phyloP scores from a whole-genome alignment of 1,284 basidiomycete species.

The Ustilago trichophora region DNA sequence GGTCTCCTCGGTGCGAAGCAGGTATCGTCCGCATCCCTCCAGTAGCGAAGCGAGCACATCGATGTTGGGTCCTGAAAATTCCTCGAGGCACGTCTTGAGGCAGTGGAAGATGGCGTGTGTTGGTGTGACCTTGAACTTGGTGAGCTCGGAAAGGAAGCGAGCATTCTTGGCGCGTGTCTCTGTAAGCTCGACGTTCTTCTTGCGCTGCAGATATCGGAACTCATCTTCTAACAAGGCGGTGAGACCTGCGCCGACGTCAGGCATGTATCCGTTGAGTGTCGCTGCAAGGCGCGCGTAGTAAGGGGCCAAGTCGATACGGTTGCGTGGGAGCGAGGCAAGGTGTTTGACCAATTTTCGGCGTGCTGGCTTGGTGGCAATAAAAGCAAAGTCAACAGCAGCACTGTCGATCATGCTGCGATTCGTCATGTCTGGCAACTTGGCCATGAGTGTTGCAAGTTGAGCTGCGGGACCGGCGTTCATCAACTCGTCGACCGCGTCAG shows the following conservation, averaged over 20 bases:
- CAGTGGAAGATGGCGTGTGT: constrained; percentile 91
- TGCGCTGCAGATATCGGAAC: constrained; percentile 92
- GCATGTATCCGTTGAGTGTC: constrained; percentile 89
- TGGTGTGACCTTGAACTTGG: constrained; percentile 94
- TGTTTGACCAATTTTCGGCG: constrained; percentile 81
- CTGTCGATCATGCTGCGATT: constrained; percentile 93
- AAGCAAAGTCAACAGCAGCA: constrained; percentile 92
- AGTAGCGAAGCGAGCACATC: constrained; percentile 91
- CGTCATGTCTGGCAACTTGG: constrained; percentile 89
- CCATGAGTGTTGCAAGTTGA: constrained; percentile 87
- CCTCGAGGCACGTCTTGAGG: constrained; percentile 95
- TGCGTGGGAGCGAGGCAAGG: constrained; percentile 84
- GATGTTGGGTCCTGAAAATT: constrained; percentile 89
- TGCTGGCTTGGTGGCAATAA: constrained; percentile 93
- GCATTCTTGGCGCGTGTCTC: constrained; percentile 90
- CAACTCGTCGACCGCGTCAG: constrained; percentile 36
- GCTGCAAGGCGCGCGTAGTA: constrained; percentile 92
- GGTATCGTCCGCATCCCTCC: constrained; percentile 92
- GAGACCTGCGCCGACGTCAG: constrained; percentile 85
- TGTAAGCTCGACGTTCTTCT: constrained; percentile 87
- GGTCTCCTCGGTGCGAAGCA: constrained; percentile 87
- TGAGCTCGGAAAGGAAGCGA: constrained; percentile 86
- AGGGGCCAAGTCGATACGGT: constrained; percentile 87
- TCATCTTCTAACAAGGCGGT: constrained; percentile 88
- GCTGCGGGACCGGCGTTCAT: constrained; percentile 83